These are phyloP conservation scores for Vinca minor DNA, from an alignment of 257 asterid genomes.

Conservation along the genomic window DNA sequence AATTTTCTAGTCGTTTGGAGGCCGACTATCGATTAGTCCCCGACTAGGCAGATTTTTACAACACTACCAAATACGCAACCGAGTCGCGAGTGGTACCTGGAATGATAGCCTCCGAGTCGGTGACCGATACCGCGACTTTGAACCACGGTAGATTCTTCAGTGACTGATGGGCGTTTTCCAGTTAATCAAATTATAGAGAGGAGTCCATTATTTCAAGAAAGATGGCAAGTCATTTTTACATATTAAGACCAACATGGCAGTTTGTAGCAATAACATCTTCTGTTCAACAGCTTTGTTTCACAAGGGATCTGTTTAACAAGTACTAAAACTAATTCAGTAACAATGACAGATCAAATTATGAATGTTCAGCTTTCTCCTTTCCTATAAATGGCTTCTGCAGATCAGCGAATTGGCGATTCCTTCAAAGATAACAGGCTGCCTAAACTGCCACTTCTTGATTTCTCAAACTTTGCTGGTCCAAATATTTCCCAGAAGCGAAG, in stretches of 20 bases:
- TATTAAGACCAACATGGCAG: background rate
- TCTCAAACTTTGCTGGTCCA: constrained; percentile 40
- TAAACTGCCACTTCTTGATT: constrained; percentile 38
- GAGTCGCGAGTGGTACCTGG: too few relatives aligned
- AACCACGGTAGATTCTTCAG: background rate
- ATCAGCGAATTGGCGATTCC: constrained; percentile 40
- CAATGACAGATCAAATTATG: background rate
- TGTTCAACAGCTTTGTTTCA: background rate
- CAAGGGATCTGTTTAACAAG: background rate
- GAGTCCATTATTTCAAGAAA: background rate
- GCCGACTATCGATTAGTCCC: too few relatives aligned
- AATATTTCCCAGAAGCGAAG: constrained; percentile 68
- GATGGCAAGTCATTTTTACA: background rate
- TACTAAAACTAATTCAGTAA: background rate
- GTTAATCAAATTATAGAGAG: background rate
- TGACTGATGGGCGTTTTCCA: background rate
- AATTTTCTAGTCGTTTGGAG: too few relatives aligned
- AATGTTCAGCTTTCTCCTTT: background rate
- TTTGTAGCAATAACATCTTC: background rate
- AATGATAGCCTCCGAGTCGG: too few relatives aligned
- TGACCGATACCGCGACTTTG: too few relatives aligned
- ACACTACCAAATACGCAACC: too few relatives aligned
- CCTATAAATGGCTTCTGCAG: background rate
- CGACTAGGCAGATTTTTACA: too few relatives aligned
- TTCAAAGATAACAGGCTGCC: constrained; percentile 54